Percentiles rank a stretch among this genome's conserved stretches.
phyloP scores from a whole-genome alignment of 148 eudicot genomes.

The Amaranthus hypochondriacus region DNA sequence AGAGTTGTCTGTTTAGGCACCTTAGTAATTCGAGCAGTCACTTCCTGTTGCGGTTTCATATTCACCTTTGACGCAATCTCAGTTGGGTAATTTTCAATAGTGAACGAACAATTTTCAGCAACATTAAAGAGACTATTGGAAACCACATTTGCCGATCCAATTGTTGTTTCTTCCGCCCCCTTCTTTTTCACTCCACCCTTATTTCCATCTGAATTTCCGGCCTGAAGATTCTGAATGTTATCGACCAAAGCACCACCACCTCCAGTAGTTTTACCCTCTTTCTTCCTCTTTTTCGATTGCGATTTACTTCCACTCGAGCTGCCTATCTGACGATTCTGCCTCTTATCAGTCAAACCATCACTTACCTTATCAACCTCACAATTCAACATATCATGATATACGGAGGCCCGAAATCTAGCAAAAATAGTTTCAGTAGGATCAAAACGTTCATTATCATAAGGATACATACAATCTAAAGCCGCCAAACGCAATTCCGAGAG shows the following conservation, averaged over 20 bases:
- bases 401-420: conserved; percentile 42
- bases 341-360: conserved; percentile 4
- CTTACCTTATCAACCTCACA: conserved; percentile 19
- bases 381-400: conserved; percentile 28
- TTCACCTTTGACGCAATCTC: conserved; percentile 7
- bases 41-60: conserved; percentile 21
- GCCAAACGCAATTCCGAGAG: conserved; percentile 50
- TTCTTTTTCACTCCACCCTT: conserved; percentile 21
- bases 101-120: conserved; percentile 28
- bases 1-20: conserved; percentile 17
- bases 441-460: conserved; percentile 32
- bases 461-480: conserved; percentile 45
- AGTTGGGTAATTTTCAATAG: conserved; percentile 25
- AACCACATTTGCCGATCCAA: conserved; percentile 12
- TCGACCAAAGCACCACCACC: not conserved
- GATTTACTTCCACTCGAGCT: conserved; percentile 16
- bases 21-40: conserved; percentile 11
- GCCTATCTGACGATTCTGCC: conserved; percentile 11
- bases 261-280: conserved; percentile 21
- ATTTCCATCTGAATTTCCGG: conserved; percentile 11
- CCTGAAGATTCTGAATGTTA: conserved; percentile 10
- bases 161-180: conserved; percentile 17
- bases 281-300: conserved; percentile 31
- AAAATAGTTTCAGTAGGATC: conserved; percentile 41
- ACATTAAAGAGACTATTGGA: conserved; percentile 15